Evolutionary conservation across 345 rosid species (phyloP).

Genomic region (Durio zibethinus): DNA sequence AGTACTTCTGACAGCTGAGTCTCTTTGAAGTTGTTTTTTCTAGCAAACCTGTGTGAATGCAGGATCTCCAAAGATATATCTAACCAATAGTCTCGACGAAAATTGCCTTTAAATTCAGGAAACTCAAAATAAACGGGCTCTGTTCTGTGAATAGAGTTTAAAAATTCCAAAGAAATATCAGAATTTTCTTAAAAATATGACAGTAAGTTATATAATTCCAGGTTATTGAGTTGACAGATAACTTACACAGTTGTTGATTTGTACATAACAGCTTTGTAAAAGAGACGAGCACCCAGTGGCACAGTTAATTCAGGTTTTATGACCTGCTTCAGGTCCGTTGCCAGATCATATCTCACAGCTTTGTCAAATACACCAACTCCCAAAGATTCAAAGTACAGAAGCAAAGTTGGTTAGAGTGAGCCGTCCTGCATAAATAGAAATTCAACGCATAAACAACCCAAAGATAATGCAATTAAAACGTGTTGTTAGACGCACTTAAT

Average conservation of each 20-base stretch:
- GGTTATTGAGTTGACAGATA: conserved; percentile 17
- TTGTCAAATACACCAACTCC: conserved; percentile 79
- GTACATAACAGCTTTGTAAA: conserved; percentile 97
- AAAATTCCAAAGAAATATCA: conserved; percentile 11
- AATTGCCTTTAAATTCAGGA: conserved; percentile 90
- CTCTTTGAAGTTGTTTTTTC: conserved; percentile 59
- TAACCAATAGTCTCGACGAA: conserved; percentile 92
- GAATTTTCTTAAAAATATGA: conserved; percentile 1
- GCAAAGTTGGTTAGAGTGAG: conserved; percentile 79
- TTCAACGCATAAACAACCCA: conserved; percentile 18
- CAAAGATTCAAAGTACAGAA: conserved; percentile 77
- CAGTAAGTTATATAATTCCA: conserved; percentile 13
- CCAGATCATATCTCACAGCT: conserved; percentile 78
- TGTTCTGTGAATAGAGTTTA: conserved; percentile 35
- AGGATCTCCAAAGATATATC: conserved; percentile 80
- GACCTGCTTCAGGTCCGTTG: conserved; percentile 71
- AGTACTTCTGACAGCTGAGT: conserved; percentile 65
- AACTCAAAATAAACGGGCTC: conserved; percentile 88
- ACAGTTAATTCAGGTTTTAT: conserved; percentile 90
- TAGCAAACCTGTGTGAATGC: conserved; percentile 61
- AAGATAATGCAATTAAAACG: background rate
- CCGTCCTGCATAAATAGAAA: conserved; percentile 58
- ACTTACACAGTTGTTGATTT: conserved; percentile 71
- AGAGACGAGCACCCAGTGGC: conserved; percentile 92
- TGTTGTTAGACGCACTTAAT: conserved; percentile 6